A percentile compares a stretch with the other conserved stretches of the same genome.
Evolutionary conservation across 1,284 basidiomycete species (phyloP).

Genomic region (Inonotus hispidus): DNA sequence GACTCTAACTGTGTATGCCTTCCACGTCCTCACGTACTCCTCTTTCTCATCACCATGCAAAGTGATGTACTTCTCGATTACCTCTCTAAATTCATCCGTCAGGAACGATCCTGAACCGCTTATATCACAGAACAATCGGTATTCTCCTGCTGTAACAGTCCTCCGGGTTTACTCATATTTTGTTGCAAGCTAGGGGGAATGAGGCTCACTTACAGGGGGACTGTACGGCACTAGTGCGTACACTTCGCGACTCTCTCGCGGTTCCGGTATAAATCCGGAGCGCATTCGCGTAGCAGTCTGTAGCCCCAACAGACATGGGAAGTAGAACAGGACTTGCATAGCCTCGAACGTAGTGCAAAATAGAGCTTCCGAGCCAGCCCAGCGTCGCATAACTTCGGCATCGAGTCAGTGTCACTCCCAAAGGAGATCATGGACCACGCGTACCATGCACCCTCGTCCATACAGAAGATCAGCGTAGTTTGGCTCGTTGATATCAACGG

Average conservation of each 20-base stretch:
- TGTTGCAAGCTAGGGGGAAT: too few relatives aligned
- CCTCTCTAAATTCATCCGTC: background rate
- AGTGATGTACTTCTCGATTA: background rate
- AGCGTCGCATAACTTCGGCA: background rate
- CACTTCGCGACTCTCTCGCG: too few relatives aligned
- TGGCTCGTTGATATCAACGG: constrained; percentile 31
- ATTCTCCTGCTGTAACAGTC: too few relatives aligned
- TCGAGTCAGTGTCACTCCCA: background rate
- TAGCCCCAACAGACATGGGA: background rate
- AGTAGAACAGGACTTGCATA: background rate
- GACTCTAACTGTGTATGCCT: background rate
- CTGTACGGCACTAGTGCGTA: too few relatives aligned
- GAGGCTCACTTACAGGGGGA: too few relatives aligned
- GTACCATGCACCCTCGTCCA: constrained; percentile 26
- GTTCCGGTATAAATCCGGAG: background rate
- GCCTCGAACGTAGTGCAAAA: background rate
- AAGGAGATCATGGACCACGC: background rate
- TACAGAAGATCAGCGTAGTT: constrained; percentile 27
- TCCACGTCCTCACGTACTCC: background rate
- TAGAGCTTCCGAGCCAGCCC: background rate
- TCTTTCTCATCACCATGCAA: background rate
- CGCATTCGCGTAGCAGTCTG: background rate
- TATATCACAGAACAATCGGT: too few relatives aligned
- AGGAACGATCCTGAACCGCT: too few relatives aligned
- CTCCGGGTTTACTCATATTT: too few relatives aligned